Base-by-base conservation (phyloP, 305 asterid genomes). In the Fraxinus velutina region DNA sequence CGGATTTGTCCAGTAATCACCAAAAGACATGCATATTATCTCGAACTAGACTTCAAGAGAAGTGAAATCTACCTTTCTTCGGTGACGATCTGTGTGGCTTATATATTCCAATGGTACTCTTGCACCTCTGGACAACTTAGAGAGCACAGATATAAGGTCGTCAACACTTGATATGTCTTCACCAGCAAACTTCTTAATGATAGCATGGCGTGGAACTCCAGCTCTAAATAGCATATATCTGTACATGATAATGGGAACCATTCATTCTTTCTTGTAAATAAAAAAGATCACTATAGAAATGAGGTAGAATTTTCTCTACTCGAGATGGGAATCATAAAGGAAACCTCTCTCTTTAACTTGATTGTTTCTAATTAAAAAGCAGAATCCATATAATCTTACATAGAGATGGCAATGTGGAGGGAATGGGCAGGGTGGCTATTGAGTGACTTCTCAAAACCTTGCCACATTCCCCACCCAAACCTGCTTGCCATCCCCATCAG, bases 161-260 rank as follows among this genome's bases (percentile, higher is more conserved):
- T 91, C 97, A 73, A 96, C 93, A 73, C 84, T 89, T 79, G 93
- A 89, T 86, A 96, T 94, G 85, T 96, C 98, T 88, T 88, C 90
- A 86, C 98, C 97, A 27, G 97, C 97, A 90, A 96, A 92, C 92
- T 96, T 96, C 92, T 92, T 96, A 74, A 96, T 93, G 86, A 96
- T 90, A 81, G 98, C 95, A 88, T 94, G 98, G 78, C 98, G 95
- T 24, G 99, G 94, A 80, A 96, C 97, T 79, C 98, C 99, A 84
- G 99, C 98, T 89, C 98, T 90, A 82, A 92, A 88, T 76, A 96
- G 90, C 98, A 93, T 93, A 87, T 57, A 57, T 57, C 70, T 57
- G 70, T 19, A 57, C 21, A 19, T 78, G 78, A 60, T 75, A 81
- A 86, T 80, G 64, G 79, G 21, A 78, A 52, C 19, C 70, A 83